Percentiles rank a stretch among this genome's conserved stretches.
Evolutionary conservation across 768 basidiomycete species (phyloP).

Genomic region (Leccinellum rugosiceps): DNA sequence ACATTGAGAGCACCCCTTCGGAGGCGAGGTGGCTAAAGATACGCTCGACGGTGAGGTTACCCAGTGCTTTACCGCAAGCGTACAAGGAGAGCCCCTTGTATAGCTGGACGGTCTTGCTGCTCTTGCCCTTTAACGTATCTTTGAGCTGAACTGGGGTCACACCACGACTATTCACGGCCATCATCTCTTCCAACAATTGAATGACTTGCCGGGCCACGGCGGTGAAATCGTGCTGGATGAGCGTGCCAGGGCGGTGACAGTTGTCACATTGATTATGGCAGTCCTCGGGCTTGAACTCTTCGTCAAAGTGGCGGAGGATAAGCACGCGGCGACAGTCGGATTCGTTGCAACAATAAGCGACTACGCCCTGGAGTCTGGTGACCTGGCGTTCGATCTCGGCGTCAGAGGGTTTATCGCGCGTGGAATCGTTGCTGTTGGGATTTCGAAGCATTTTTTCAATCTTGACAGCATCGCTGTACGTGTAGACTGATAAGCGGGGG

Average conservation of each 20-base stretch:
- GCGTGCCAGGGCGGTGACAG: slow-evolving; percentile 53
- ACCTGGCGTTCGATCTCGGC: slow-evolving; percentile 68
- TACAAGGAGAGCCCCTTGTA: slow-evolving; percentile 48
- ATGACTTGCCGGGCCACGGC: slow-evolving; percentile 53
- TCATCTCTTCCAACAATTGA: slow-evolving; percentile 49
- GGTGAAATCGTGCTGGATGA: slow-evolving; percentile 59
- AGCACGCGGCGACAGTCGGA: slow-evolving; percentile 85
- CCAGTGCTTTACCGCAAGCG: slow-evolving; percentile 52
- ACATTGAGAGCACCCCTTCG: slow-evolving; percentile 46
- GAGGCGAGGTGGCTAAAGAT: slow-evolving; percentile 56
- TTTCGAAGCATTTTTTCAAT: slow-evolving; percentile 62
- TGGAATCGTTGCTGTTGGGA: slow-evolving; percentile 37
- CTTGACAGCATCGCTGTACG: slow-evolving; percentile 52
- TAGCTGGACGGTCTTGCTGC: slow-evolving; percentile 38
- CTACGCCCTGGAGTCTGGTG: slow-evolving; percentile 69
- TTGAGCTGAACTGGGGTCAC: slow-evolving; percentile 61
- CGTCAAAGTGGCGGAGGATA: slow-evolving; percentile 86
- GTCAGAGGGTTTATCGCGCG: slow-evolving; percentile 26
- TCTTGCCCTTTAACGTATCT: slow-evolving; percentile 65
- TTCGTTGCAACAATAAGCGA: slow-evolving; percentile 76
- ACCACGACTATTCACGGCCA: slow-evolving; percentile 38
- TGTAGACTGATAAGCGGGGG: slow-evolving; percentile 51
- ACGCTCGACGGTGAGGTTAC: slow-evolving; percentile 57
- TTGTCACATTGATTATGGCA: slow-evolving; percentile 83
- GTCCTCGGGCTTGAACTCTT: slow-evolving; percentile 63